Base-by-base conservation (phyloP, 176 grass and related monocot species). In the Triticum aestivum region DNA sequence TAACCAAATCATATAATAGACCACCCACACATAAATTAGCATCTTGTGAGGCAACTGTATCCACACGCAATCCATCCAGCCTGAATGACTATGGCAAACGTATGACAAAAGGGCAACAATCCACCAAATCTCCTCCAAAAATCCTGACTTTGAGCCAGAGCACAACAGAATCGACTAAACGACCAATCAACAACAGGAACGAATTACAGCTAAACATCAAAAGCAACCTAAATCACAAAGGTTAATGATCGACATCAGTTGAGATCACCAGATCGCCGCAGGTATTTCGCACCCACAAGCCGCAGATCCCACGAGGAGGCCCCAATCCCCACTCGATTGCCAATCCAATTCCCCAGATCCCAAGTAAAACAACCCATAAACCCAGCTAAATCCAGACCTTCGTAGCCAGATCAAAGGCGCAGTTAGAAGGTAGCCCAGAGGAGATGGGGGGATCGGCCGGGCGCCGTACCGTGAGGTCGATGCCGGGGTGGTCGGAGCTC, bases 401-500 rank as follows among this genome's bases (percentile, higher is more conserved):
- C 0, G 4, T 17, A 14, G 13, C 56, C 4, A 71, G 24, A 74
- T 77, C 11, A 54, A 17, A 30, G n/a, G 15, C 34, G 44, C 13
- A 10, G 6, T 2, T 3, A n/a, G 3, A 5, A 24, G 42, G 11
- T 6, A 10, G 1, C 0, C 75, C 11, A 11, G 5, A 77, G 32
- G n/a, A 61, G 20, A 21, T 13, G 23, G 38, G 23, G 17, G 80
- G 69, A 88, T 84, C 81, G 77, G 69, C 14, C 44, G 4, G 0
- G 5, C 49, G 17, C 14, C 44, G 83, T 84, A 99, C 97, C 68
- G 84, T 83, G 83, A 99, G 87, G 85, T 99, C 97, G 85, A 99
- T 91, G 77, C 97, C 97, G 52, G 97, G 97, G 86, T 99, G 97
- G 81, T 99, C 97, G 54, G 97, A 94, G 52, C 90, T 79, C 97